A percentile compares a stretch with the other conserved stretches of the same genome.
These are phyloP conservation scores for Backusella sp. DNA, from an alignment of 192 early-diverging fungal genomes.

Conservation along the genomic window DNA sequence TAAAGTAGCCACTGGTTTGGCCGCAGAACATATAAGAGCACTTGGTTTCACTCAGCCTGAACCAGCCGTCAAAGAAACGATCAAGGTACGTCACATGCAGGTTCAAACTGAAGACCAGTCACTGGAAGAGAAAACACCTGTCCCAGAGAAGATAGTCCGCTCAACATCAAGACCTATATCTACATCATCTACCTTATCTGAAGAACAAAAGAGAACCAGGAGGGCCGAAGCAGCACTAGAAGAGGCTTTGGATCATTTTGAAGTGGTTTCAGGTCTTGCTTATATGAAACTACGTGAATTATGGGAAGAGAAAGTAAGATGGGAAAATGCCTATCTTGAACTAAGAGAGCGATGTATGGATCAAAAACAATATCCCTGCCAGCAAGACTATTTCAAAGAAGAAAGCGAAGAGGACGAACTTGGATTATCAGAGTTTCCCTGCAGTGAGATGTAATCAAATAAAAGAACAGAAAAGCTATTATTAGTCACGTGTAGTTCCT, in stretches of 20 bases:
- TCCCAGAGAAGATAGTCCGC: background rate
- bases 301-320: constrained; percentile 40
- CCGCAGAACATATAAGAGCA: constrained; percentile 30
- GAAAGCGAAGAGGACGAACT: constrained; percentile 9
- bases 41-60: constrained; percentile 17
- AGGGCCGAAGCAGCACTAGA: constrained; percentile 31
- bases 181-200: background rate
- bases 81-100: constrained; percentile 28
- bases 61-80: background rate
- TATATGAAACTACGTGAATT: constrained; percentile 54
- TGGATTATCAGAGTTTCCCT: constrained; percentile 12
- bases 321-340: constrained; percentile 35
- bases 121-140: background rate
- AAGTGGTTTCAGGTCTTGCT: constrained; percentile 47
- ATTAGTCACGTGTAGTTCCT: constrained; percentile 6
- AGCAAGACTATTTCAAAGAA: background rate
- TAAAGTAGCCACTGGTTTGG: constrained; percentile 18
- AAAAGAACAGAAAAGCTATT: background rate
- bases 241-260: constrained; percentile 48
- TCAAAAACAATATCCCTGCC: constrained; percentile 6
- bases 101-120: constrained; percentile 23
- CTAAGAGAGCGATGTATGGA: constrained; percentile 25
- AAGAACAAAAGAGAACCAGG: constrained; percentile 10
- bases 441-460: constrained; percentile 5
- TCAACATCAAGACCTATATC: background rate